A percentile compares a stretch with the other conserved stretches of the same genome.
These are phyloP conservation scores for Otatea glauca DNA, from an alignment of 176 grass and related monocot species.

Conservation along the genomic window DNA sequence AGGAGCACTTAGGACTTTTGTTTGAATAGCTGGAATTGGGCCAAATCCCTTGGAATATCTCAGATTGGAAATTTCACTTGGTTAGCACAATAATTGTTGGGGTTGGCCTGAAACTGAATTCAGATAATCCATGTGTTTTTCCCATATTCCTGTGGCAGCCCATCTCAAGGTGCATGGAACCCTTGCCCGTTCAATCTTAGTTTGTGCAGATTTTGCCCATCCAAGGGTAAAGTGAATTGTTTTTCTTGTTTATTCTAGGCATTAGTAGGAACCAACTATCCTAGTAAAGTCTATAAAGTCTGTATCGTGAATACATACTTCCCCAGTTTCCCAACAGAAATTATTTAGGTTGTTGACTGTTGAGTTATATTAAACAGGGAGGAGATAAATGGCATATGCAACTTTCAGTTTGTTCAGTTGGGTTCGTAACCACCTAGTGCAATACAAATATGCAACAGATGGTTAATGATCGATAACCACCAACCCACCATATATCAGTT, in stretches of 20 bases:
- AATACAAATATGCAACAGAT: too few relatives aligned
- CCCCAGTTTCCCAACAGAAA: neutral
- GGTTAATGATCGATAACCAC: neutral
- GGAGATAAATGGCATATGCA: neutral
- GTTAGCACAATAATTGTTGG: neutral
- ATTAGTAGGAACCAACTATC: neutral
- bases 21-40: neutral
- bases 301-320: neutral
- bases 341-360: neutral
- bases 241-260: neutral
- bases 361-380: neutral
- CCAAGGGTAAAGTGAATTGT: neutral
- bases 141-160: neutral
- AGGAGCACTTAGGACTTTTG: neutral
- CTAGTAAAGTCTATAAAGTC: neutral
- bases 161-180: neutral
- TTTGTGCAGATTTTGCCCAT: neutral
- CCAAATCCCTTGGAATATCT: neutral
- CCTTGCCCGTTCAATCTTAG: too few relatives aligned
- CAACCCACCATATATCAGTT: neutral
- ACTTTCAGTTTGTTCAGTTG: neutral
- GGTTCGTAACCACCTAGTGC: neutral
- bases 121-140: neutral
- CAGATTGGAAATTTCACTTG: neutral
- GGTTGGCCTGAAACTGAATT: neutral